Evolutionary conservation across 106 monocot genomes (phyloP), one percentile per base, ranked within the genome.

Genomic region (Agapanthus africanus): DNA sequence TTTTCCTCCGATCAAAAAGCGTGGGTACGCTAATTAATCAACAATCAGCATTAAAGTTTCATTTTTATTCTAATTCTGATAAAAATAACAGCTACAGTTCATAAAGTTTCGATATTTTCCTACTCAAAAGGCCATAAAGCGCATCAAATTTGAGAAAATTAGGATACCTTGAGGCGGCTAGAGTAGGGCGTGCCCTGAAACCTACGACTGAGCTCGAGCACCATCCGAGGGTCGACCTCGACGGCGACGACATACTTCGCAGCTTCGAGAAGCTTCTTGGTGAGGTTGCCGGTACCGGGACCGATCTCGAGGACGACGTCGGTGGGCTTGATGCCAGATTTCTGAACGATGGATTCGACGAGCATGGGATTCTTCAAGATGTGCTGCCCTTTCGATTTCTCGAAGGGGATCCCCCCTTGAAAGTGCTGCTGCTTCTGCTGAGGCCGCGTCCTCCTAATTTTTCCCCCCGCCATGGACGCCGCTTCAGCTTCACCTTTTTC

Each of bases 251-350:
- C 92, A 51, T 84, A 80, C 80, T 97, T 92, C 66, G 82, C 86
- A 34, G 51, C 80, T 67, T 92, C 86, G 30, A 97, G 91, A 46
- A 92, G 88, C 82, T 90, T 91, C 79, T 87, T 89, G 9, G 92
- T 92, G n/a, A 97, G 89, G 64, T 97, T 97, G 11, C 97, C 92
- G 1, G 91, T 90, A 16, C 92, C 97, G 3, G 89, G 97, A 0
- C 97, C 97, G 65, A 97, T 97, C 89, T 97, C 97, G 16, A 97
- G 92, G 60, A 92, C 84, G 37, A 92, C 79, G 38, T 97, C 97
- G 14, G 91, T 97, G 67, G 97, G 74, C 65, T 97, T 89, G 74
- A 97, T 86, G 23, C 97, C 89, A 2, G 91, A 79, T 60, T 97
- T 97, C 78, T 87, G 74, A 16, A 97, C 89, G 65, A 97, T 97